Conservation (phyloP, 139 green algal species). For the Haematococcus lacustris region DNA sequence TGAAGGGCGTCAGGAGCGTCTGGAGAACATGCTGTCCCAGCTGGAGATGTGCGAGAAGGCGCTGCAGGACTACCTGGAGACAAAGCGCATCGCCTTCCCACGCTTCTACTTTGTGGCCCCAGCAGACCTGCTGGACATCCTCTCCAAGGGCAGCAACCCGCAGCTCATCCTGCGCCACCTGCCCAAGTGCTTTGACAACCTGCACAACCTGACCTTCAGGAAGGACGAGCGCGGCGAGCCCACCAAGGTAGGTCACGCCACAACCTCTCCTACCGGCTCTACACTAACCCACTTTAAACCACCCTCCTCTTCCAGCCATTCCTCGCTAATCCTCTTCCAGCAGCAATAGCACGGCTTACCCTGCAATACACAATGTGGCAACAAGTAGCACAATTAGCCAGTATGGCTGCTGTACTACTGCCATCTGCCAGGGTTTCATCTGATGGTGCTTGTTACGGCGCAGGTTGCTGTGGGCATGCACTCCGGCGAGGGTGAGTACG, state of each 20-base stretch:
- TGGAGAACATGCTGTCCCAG: constrained; percentile 78
- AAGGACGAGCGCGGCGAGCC: constrained; percentile 45
- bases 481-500: constrained; percentile 75
- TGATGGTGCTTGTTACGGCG: no score
- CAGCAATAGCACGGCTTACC: no score
- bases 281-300: no score
- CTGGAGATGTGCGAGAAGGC: constrained; percentile 93
- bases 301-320: no score
- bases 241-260: no score
- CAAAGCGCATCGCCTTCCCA: constrained; percentile 85
- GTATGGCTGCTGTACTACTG: no score
- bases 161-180: constrained; percentile 80
- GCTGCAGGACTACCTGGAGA: constrained; percentile 88
- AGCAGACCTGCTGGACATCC: constrained; percentile 86
- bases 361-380: no score
- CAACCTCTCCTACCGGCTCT: no score
- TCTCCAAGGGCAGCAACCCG: constrained; percentile 80
- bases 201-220: constrained; percentile 81
- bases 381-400: no score
- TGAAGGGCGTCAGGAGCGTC: constrained; percentile 75
- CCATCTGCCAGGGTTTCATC: no score
- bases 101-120: constrained; percentile 92
- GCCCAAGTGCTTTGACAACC: constrained; percentile 87
- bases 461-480: constrained; percentile 78
- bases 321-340: no score